A percentile compares a stretch with the other conserved stretches of the same genome.
These are phyloP conservation scores for Cutaneotrichosporon sp. DNA, from an alignment of 1,284 basidiomycete genomes.

Conservation along the genomic window DNA sequence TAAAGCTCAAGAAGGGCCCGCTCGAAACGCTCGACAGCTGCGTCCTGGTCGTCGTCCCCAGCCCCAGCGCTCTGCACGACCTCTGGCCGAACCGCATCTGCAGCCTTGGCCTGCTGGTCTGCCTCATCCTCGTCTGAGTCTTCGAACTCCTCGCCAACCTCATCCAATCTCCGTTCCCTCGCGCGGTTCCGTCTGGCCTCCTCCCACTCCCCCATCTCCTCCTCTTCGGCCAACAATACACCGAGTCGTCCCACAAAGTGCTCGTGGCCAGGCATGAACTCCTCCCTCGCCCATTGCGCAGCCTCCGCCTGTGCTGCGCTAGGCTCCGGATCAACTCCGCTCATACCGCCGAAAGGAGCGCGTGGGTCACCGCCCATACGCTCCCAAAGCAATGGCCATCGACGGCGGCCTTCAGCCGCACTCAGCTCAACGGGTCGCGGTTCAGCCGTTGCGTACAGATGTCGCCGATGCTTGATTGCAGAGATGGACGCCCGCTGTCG, in stretches of 20 bases:
- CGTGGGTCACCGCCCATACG: conserved; percentile 36
- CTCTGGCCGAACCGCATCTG: neutral
- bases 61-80: neutral
- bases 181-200: conserved; percentile 30
- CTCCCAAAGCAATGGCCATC: conserved; percentile 47
- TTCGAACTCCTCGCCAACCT: conserved; percentile 39
- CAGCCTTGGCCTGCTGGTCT: no score
- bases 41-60: conserved; percentile 28
- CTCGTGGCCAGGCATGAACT: conserved; percentile 27
- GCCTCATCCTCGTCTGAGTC: conserved; percentile 37
- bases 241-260: conserved; percentile 44
- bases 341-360: no score
- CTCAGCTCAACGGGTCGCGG: conserved; percentile 18
- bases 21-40: conserved; percentile 38
- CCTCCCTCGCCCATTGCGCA: conserved; percentile 29
- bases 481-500: conserved; percentile 32
- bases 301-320: conserved; percentile 27
- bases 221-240: conserved; percentile 37
- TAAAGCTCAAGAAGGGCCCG: conserved; percentile 42
- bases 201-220: conserved; percentile 43
- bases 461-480: conserved; percentile 35
- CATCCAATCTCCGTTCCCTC: conserved; percentile 31
- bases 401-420: conserved; percentile 30
- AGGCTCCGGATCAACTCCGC: no score
- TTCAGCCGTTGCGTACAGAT: conserved; percentile 24